A percentile compares a stretch with the other conserved stretches of the same genome.
Conservation (phyloP, 345 rosid genomes). For the Pugionium cornutum region DNA sequence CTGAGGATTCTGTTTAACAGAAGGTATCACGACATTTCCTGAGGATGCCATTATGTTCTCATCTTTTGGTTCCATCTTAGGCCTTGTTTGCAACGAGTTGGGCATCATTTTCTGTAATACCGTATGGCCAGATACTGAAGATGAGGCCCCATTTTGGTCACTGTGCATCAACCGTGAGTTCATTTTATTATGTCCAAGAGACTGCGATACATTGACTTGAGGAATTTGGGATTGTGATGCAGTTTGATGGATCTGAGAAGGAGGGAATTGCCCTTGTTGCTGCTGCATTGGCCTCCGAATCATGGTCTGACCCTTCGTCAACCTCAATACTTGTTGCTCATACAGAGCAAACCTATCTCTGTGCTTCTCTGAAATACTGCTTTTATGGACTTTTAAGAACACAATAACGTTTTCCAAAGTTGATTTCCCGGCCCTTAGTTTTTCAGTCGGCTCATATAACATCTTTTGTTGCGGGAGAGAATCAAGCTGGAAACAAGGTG, state of each 20-base stretch:
- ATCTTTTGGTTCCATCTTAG: conserved; percentile 50
- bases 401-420: conserved; percentile 29
- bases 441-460: conserved; percentile 29
- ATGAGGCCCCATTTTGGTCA: conserved; percentile 39
- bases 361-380: conserved; percentile 28
- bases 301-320: conserved; percentile 20
- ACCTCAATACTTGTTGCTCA: conserved; percentile 37
- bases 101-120: conserved; percentile 46
- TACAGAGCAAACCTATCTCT: conserved; percentile 43
- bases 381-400: conserved; percentile 37
- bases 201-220: conserved; percentile 38
- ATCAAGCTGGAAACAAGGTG: conserved; percentile 36
- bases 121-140: conserved; percentile 48
- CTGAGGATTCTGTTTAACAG: conserved; percentile 44
- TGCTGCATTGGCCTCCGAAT: conserved; percentile 40
- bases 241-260: conserved; percentile 46
- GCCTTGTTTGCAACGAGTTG: conserved; percentile 42
- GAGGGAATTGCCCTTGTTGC: conserved; percentile 46
- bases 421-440: conserved; percentile 28
- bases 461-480: conserved; percentile 38
- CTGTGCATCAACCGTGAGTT: conserved; percentile 46
- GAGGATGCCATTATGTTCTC: conserved; percentile 42
- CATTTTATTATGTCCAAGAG: conserved; percentile 48
- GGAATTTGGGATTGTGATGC: conserved; percentile 51
- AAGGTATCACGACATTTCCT: conserved; percentile 46